Base-by-base conservation (phyloP, 495 filamentous ascomycete species). In the Achaetomiella virescens region DNA sequence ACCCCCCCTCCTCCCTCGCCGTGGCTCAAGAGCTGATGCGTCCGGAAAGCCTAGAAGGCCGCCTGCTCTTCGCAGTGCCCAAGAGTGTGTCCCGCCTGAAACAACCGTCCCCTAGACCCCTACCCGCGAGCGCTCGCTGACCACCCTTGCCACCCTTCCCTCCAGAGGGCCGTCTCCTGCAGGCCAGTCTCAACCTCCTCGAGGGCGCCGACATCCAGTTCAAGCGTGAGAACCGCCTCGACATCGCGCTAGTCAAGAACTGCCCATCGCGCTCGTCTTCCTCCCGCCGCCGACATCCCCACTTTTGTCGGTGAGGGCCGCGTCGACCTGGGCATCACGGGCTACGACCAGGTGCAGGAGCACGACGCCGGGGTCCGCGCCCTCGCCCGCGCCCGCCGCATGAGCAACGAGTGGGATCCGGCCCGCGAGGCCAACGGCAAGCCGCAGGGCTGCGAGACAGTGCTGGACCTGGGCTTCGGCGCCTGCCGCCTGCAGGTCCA, bases 271-370 rank as follows among this genome's bases (percentile, higher is more conserved):
- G 12, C 88, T 98, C 58, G 83, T 98, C 71, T 98, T 98, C 79
- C 89, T 98, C 93, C 93, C 22, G 93, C 90, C 33, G 91, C 89
- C 52, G 93, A 97, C 70, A 98, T 98, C 66, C 95, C 93, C 24
- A 92, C 88, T 50, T 97, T 97, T 61, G 90, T 98, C 41, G 93
- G 91, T 25, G 91, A 97, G 69, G 93, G 93, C 27, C 83, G 86
- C 48, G 93, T 97, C 14, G 91, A 95, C 66, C 72, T 98, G 6
- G 93, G 93, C 50, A 98, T 98, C 59, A 98, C 93, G 0, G 93
- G 93, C 35, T 79, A 81, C 49, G 95, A 98, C 70, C 90, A 95
- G 62, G 89, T 97, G 18, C 85, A 84, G 21, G 95, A 97, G 73
- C 89, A 96, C 75, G 90, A 92, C 70, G 82, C 86, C 82, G 78